A percentile compares a stretch with the other conserved stretches of the same genome.
Conservation (phyloP, 2,329 filamentous ascomycete genomes). For the Botrytis porri region DNA sequence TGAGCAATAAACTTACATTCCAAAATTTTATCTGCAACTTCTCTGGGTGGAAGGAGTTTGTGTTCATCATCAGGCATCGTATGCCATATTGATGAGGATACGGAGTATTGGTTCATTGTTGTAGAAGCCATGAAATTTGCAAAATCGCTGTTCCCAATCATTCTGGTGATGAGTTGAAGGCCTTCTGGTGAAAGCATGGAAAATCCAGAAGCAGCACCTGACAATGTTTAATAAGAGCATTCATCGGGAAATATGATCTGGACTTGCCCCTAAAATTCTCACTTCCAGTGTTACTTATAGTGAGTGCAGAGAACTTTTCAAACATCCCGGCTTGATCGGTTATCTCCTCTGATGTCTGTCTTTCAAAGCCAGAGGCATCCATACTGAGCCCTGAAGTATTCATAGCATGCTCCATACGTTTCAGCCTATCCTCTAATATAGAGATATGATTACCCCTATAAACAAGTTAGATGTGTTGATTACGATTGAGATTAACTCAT, state of each 20-base stretch:
- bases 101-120: background rate
- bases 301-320: slow-evolving; percentile 28
- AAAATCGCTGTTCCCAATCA: slow-evolving; percentile 6
- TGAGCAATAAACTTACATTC: slow-evolving; percentile 24
- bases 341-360: slow-evolving; percentile 25
- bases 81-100: slow-evolving; percentile 23
- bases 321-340: slow-evolving; percentile 25
- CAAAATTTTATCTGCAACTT: slow-evolving; percentile 27
- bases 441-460: slow-evolving; percentile 24
- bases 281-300: slow-evolving; percentile 25
- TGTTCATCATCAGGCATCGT: slow-evolving; percentile 24
- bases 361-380: slow-evolving; percentile 13
- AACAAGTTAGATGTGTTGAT: slow-evolving; percentile 11
- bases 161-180: slow-evolving; percentile 27
- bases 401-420: slow-evolving; percentile 31
- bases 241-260: background rate
- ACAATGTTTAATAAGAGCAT: slow-evolving; percentile 13
- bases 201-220: slow-evolving; percentile 32
- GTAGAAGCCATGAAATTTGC: background rate
- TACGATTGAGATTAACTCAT: slow-evolving; percentile 12
- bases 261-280: slow-evolving; percentile 29
- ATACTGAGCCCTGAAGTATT: slow-evolving; percentile 23
- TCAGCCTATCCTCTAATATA: slow-evolving; percentile 31
- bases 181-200: slow-evolving; percentile 32
- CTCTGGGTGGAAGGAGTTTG: slow-evolving; percentile 26